These are phyloP conservation scores for Babesia sp. DNA, from an alignment of 169 alveolate species.

Conservation along the genomic window DNA sequence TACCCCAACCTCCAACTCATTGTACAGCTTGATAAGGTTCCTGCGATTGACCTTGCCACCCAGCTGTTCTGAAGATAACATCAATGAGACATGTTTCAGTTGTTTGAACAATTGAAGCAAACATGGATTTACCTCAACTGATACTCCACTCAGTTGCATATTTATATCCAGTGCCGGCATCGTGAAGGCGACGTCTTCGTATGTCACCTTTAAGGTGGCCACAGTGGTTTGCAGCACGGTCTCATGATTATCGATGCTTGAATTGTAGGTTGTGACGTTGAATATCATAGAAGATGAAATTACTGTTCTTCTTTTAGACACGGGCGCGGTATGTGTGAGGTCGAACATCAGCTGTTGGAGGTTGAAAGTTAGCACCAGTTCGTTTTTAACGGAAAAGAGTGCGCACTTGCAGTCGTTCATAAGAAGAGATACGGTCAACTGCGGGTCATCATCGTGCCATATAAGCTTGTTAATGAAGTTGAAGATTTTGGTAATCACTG, in stretches of 20 bases:
- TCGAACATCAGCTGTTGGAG: conserved; percentile 18
- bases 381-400: conserved; percentile 15
- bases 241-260: conserved; percentile 30
- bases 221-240: conserved; percentile 42
- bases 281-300: conserved; percentile 31
- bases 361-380: conserved; percentile 16
- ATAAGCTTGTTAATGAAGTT: background rate
- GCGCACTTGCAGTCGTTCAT: conserved; percentile 22
- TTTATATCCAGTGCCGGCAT: conserved; percentile 24
- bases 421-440: background rate
- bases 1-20: conserved; percentile 19
- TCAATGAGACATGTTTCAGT: conserved; percentile 29
- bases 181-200: background rate
- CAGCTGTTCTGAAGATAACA: conserved; percentile 8
- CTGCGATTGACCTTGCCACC: background rate
- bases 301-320: conserved; percentile 3
- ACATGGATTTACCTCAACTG: conserved; percentile 39
- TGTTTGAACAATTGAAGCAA: conserved; percentile 24
- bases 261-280: conserved; percentile 21
- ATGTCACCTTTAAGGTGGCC: conserved; percentile 24
- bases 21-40: background rate
- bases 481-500: background rate
- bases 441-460: conserved; percentile 26
- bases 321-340: conserved; percentile 29
- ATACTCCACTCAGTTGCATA: conserved; percentile 39